These are phyloP conservation scores for Boletus rubroflammeus DNA, from an alignment of 768 basidiomycete genomes.

Conservation along the genomic window DNA sequence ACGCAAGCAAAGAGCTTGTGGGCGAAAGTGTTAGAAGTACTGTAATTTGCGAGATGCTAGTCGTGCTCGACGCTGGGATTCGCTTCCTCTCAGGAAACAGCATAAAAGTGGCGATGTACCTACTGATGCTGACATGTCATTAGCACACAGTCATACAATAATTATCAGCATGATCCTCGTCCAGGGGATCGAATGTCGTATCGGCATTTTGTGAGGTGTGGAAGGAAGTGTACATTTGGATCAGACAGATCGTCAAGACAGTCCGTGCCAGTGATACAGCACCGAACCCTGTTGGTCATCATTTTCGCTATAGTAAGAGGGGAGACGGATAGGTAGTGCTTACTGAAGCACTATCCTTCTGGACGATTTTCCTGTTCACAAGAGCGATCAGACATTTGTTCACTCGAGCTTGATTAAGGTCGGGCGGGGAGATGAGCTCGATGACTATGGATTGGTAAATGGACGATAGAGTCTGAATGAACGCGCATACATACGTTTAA, in stretches of 20 bases:
- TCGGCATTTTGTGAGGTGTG: not conserved
- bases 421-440: constrained; percentile 74
- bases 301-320: not conserved
- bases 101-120: not conserved
- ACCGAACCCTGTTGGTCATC: constrained; percentile 50
- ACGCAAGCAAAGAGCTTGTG: not conserved
- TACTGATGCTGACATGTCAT: not conserved
- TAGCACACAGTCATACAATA: not conserved
- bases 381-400: constrained; percentile 93
- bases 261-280: constrained; percentile 67
- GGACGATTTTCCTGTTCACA: constrained; percentile 80
- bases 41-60: not conserved
- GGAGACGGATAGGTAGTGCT: constrained; percentile 9
- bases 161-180: not conserved
- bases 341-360: constrained; percentile 67
- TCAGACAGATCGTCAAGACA: constrained; percentile 24
- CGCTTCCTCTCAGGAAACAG: no score
- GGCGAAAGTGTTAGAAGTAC: not conserved
- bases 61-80: not conserved
- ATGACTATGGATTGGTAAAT: constrained; percentile 47
- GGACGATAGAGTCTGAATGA: not conserved
- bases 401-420: constrained; percentile 84
- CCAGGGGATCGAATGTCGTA: not conserved
- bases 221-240: not conserved
- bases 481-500: constrained; percentile 50